These are phyloP conservation scores for Ascochyta pisi DNA, from an alignment of 2,329 filamentous ascomycete genomes.

Conservation along the genomic window DNA sequence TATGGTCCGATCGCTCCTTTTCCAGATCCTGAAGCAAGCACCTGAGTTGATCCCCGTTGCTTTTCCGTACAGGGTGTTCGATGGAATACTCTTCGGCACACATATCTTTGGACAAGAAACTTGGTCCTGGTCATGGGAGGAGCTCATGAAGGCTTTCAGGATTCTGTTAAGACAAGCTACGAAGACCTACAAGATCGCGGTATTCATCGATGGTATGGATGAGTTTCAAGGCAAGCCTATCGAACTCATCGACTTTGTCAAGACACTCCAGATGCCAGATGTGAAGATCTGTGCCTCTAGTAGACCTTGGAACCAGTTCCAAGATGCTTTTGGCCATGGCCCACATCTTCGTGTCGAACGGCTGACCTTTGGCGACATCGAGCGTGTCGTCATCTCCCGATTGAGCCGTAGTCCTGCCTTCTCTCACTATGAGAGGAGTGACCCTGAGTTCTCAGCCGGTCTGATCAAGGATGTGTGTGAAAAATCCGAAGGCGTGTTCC, in stretches of 20 bases:
- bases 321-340: slow-evolving; percentile 26
- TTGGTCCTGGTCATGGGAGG: slow-evolving; percentile 2
- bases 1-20: slow-evolving; percentile 9
- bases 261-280: neutral
- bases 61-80: slow-evolving; percentile 1
- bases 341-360: slow-evolving; percentile 19
- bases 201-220: slow-evolving; percentile 18
- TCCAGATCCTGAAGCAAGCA: neutral
- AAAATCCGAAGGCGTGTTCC: slow-evolving; percentile 24
- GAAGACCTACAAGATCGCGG: neutral
- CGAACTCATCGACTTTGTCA: slow-evolving; percentile 7
- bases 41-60: neutral
- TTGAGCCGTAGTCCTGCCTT: no score
- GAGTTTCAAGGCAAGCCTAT: slow-evolving; percentile 5
- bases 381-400: neutral
- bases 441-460: no score
- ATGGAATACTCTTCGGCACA: neutral
- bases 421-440: no score
- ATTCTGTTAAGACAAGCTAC: neutral
- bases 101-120: neutral
- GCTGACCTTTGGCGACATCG: slow-evolving; percentile 24
- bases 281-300: slow-evolving; percentile 37
- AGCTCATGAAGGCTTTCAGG: neutral
- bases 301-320: slow-evolving; percentile 34
- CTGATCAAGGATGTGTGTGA: slow-evolving; percentile 16